Evolutionary conservation across 2,329 filamentous ascomycete genomes (phyloP).

Genomic region (Penicillium nordicum): DNA sequence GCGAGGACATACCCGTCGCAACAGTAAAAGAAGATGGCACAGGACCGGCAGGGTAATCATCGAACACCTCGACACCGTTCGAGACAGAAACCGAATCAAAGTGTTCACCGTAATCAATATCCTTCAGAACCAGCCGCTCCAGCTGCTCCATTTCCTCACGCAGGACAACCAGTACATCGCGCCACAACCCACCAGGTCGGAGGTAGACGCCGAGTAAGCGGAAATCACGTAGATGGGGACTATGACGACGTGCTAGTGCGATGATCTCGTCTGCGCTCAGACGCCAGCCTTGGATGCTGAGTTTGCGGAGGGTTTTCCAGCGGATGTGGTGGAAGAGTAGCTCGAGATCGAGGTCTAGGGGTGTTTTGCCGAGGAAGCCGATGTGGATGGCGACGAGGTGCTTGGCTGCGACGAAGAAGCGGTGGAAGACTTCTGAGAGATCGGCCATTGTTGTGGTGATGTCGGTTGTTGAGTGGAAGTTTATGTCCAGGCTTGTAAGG

Average conservation of each 20-base stretch:
- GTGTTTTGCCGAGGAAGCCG: slow-evolving; percentile 58
- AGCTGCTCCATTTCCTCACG: slow-evolving; percentile 56
- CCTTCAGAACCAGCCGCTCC: slow-evolving; percentile 60
- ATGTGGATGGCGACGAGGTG: slow-evolving; percentile 63
- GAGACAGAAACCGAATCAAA: slow-evolving; percentile 46
- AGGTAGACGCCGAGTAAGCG: slow-evolving; percentile 60
- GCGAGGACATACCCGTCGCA: slow-evolving; percentile 14
- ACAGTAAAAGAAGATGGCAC: slow-evolving; percentile 17
- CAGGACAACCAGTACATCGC: slow-evolving; percentile 56
- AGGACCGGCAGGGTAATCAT: slow-evolving; percentile 3
- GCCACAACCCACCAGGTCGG: slow-evolving; percentile 59
- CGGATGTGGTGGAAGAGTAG: slow-evolving; percentile 60
- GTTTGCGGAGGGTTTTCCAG: slow-evolving; percentile 60
- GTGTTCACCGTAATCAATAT: slow-evolving; percentile 57
- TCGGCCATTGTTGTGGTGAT: slow-evolving; percentile 57
- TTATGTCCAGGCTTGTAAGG: slow-evolving; percentile 61
- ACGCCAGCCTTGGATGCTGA: slow-evolving; percentile 64
- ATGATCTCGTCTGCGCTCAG: slow-evolving; percentile 61
- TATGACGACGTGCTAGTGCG: slow-evolving; percentile 54
- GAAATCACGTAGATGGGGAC: slow-evolving; percentile 55
- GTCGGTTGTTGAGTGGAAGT: slow-evolving; percentile 58
- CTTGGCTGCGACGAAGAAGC: slow-evolving; percentile 56
- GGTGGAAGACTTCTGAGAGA: slow-evolving; percentile 56
- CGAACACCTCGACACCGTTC: slow-evolving; percentile 17
- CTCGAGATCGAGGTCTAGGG: slow-evolving; percentile 57